Base-by-base conservation (phyloP, 2,329 filamentous ascomycete species). In the Alternaria triticimaculans region DNA sequence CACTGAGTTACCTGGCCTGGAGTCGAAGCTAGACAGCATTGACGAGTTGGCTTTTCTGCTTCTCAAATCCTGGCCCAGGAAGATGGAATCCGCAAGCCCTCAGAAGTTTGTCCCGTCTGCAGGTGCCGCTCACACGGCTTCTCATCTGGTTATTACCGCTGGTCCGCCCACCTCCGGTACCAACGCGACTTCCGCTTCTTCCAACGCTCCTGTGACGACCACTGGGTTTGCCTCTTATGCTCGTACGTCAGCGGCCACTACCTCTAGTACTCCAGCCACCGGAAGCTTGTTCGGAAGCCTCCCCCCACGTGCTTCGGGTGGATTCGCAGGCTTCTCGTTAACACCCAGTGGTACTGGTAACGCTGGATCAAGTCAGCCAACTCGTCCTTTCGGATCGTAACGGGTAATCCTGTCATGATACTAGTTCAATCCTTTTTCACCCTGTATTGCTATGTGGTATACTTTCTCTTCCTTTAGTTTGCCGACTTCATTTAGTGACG, bases 41-140 rank as follows among this genome's bases (percentile, higher is more conserved):
- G 63, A 71, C 18, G 54, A 65, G 33, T 28, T 71, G 9, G 64
- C 69, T 1, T 60, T 71, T 21, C 33, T 58, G 9, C 58, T 71
- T 9, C 61, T 66, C 53, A 69, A 68, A 28, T 61, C 58, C 10
- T 69, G 61, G 67, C 60, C 62, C 4, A 55, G 26, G 6, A 66
- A 63, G 48, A 57, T 45, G 12, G 48, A 65, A 25, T 18, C 43
- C 9, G 4, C 56, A 7, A 56, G 55, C n/a, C 14, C 20, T 23
- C n/a, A 28, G 14, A 30, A 43, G 15, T 20, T 25, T 4, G 18
- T 3, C 18, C 18, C 25, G 4, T 58, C 21, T 26, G 23, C 37
- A 15, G 21, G 12, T 15, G 51, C 18, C 25, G 21, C 51, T 25
- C 15, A 26, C n/a, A 18, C 51, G 30, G 15, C 28, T 18, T 12